Evolutionary conservation across 1,139 yeast species (phyloP), one percentile per base, ranked within the genome.

Genomic region (Scheffersomyces quercinus): DNA sequence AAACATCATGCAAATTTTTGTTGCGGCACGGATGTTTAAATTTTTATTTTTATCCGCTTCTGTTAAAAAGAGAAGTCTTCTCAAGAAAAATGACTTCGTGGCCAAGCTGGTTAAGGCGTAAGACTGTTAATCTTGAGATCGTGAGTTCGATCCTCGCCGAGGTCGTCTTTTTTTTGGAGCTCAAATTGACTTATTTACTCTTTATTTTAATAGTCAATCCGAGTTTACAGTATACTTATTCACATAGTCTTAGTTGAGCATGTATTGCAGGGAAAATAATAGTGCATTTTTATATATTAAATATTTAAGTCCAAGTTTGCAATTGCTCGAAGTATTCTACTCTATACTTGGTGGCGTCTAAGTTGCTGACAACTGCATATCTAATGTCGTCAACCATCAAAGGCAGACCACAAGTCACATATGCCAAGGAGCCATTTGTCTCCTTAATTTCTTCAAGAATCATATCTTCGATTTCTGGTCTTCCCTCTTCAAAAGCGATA

Each of bases 71-170:
- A 5, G 6, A 5, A 5, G 6, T 16, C 2, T 16, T 16, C 6
- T 16, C 20, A 16, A 16, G 20, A 16, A 31, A 16, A 31, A 31
- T 31, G 57, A 53, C 57, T 53, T 52, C 57, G 57, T 53, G 57
- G 57, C 57, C 57, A 53, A 53, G 57, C 46, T 53, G 57, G 57
- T 44, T 53, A 53, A 53, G 57, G 57, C 53, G 53, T 49, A 49
- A 51, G 55, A 72, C 78, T 73, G 77, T 73, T 73, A 73, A 65
- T 70, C 73, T 64, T 66, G 60, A 68, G 73, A 68, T 65, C 73
- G 73, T 65, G 72, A 67, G 73, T 67, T 68, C 73, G 65, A 68
- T 57, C 73, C 73, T 68, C 73, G 65, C 73, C 71, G 72, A 60
- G 73, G 72, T 67, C 73, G 73, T 31, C 26, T 36, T 29, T 44